Evolutionary conservation across 1,139 yeast genomes (phyloP), one percentile per base, ranked within the genome.

Genomic region (Yamadazyma dushanensis): DNA sequence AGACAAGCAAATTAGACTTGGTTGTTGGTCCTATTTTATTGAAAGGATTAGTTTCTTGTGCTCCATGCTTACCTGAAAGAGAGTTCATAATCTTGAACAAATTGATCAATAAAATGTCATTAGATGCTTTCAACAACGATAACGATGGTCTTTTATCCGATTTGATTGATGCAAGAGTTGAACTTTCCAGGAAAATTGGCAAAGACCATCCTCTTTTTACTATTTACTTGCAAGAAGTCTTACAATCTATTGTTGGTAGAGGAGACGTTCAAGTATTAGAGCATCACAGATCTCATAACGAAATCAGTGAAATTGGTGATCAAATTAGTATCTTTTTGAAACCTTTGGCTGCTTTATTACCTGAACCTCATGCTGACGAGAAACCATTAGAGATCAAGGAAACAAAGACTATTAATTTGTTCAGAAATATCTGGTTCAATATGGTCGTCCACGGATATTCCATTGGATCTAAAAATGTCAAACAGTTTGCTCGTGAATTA

Each of bases 351-450:
- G 72, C 66, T 19, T 62, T 89, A 26, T 68, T 89, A 37, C 96
- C 97, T 2, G 63, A 70, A 29, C 68, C 73, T 10, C 69, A 70
- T 23, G 59, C 61, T 15, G 63, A 62, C 32, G 74, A 54, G 38
- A 47, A 44, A 39, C 70, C 70, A 3, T 57, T 69, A 38, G 44
- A 52, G 20, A 57, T 78, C 17, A 55, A 56, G 9, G 76, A 78
- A 37, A 63, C 73, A 27, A 68, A 63, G 11, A 70, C 77, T 2
- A 63, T 76, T 36, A 66, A 75, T 30, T 63, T 83, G 39, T 88
- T 90, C 65, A 78, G 95, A 53, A 86, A 92, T 57, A 80, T 88
- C 33, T 94, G 99, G 99, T 89, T 86, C 57, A 92, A 90, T 53
- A 72, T 92, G 76, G 94, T 84, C 4, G 87, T 90, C 29, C 96